Evolutionary conservation across 805 yeast genomes (phyloP), one percentile per base, ranked within the genome.

Genomic region (Candida suzukii): DNA sequence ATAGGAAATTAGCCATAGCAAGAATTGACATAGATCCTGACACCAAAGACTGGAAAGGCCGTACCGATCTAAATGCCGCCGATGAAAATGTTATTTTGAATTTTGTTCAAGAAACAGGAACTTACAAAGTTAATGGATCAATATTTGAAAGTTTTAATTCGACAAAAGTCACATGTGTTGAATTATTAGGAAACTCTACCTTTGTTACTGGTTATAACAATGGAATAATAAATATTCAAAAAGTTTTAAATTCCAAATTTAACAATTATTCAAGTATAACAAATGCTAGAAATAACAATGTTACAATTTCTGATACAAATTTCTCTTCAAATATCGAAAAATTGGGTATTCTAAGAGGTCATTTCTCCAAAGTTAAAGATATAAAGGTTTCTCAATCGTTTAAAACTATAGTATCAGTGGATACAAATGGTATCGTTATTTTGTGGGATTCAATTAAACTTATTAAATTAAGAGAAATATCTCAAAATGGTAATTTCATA

Each of bases 381-480:
- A 52, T 87, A 21, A 61, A 64, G 30, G 66, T 69, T 26, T 72
- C 80, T 21, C 61, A 69, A 8, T 72, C 76, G 33, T 81, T 68
- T 52, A 78, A 80, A 40, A 56, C 72, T 3, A 64, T 82, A 10
- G 45, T 81, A 12, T 73, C 82, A 45, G 56, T 76, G 20, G 88
- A 83, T 53, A 49, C 41, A 0, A 62, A 56, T 9, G 91, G 95
- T 1, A 56, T 57, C 2, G 74, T 78, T 2, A 68, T 70, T 17
- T 46, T 79, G 4, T 86, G 95, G 91, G 87, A 86, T 50, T 48
- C 78, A 31, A 68, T 78, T 2, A 55, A 79, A 25, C 67, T 66
- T 39, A 70, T 70, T 39, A 68, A 71, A 34, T 70, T 83, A 3
- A 59, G 85, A 42, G 53, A 56, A 37, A 47, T 56, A 13, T 35